Conservation (phyloP, 2,329 filamentous ascomycete species). For the Alternaria brassicae region DNA sequence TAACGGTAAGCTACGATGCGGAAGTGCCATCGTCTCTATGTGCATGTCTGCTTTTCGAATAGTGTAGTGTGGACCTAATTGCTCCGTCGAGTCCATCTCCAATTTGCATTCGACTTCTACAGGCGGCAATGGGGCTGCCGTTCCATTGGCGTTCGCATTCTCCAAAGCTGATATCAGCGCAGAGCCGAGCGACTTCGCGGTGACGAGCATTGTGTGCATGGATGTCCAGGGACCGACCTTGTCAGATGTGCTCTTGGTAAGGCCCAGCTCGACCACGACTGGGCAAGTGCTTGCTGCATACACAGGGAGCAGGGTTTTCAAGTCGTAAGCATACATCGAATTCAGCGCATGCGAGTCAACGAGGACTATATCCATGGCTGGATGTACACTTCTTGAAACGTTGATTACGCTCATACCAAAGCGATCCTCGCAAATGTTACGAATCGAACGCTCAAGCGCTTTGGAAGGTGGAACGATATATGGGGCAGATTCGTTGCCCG, state of each 20-base stretch:
- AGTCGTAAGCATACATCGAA: background rate
- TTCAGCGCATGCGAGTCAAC: constrained; percentile 10
- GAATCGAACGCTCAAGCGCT: constrained; percentile 6
- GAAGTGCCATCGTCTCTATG: background rate
- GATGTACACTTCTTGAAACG: background rate
- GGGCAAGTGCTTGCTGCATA: background rate
- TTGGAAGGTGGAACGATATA: constrained; percentile 3
- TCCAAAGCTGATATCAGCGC: constrained; percentile 6
- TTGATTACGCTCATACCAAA: constrained; percentile 9
- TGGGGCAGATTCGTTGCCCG: background rate
- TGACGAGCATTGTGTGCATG: constrained; percentile 4
- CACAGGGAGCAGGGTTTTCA: background rate
- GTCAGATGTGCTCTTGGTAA: background rate
- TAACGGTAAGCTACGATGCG: background rate
- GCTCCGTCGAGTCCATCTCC: background rate
- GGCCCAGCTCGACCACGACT: constrained; percentile 5
- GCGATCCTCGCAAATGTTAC: constrained; percentile 10
- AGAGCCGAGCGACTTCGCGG: constrained; percentile 3
- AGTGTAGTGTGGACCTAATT: background rate
- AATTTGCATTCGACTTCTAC: background rate
- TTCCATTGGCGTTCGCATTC: background rate
- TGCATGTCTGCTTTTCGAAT: background rate
- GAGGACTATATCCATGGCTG: constrained; percentile 7
- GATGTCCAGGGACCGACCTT: background rate
- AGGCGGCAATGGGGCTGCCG: background rate